These are phyloP conservation scores for Fusarium cicatricum DNA, from an alignment of 2,329 filamentous ascomycete species.

Conservation along the genomic window DNA sequence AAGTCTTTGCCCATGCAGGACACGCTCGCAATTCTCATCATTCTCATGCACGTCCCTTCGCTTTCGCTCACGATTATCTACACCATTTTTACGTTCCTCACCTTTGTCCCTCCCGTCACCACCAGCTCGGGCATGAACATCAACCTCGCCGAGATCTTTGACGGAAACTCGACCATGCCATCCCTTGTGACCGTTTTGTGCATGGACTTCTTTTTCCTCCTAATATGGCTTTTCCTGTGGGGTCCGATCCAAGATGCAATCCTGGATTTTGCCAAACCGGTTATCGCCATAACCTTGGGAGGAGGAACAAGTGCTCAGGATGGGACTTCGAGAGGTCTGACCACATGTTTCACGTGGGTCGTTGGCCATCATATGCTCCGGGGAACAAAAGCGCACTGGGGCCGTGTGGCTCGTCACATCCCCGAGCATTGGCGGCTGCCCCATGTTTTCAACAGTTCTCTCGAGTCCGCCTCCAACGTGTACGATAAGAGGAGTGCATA, in stretches of 20 bases:
- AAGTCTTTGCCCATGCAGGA: slow-evolving; percentile 90
- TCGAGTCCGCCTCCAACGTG: slow-evolving; percentile 50
- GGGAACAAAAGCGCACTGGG: slow-evolving; percentile 59
- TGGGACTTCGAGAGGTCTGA: slow-evolving; percentile 74
- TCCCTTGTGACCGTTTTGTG: slow-evolving; percentile 85
- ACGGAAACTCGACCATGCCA: slow-evolving; percentile 84
- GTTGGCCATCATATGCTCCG: slow-evolving; percentile 61
- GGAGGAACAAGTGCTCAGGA: slow-evolving; percentile 77
- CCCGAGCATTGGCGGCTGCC: slow-evolving; percentile 57
- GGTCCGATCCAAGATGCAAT: slow-evolving; percentile 87
- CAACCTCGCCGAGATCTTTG: slow-evolving; percentile 90
- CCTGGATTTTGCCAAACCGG: slow-evolving; percentile 88
- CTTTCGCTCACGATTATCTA: slow-evolving; percentile 89
- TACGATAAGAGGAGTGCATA: slow-evolving; percentile 69
- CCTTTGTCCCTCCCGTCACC: slow-evolving; percentile 85
- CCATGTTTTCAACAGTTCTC: slow-evolving; percentile 55
- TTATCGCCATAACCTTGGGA: slow-evolving; percentile 90
- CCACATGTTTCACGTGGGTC: slow-evolving; percentile 76
- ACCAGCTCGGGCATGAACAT: slow-evolving; percentile 80
- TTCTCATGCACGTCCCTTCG: slow-evolving; percentile 90
- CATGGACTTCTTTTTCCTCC: slow-evolving; percentile 82
- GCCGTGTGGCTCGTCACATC: slow-evolving; percentile 55
- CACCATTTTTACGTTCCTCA: slow-evolving; percentile 89
- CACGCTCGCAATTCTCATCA: slow-evolving; percentile 95
- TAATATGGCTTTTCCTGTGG: slow-evolving; percentile 90